phyloP scores from a whole-genome alignment of 352 stramenopile species.

The Aphanomyces stellatus region DNA sequence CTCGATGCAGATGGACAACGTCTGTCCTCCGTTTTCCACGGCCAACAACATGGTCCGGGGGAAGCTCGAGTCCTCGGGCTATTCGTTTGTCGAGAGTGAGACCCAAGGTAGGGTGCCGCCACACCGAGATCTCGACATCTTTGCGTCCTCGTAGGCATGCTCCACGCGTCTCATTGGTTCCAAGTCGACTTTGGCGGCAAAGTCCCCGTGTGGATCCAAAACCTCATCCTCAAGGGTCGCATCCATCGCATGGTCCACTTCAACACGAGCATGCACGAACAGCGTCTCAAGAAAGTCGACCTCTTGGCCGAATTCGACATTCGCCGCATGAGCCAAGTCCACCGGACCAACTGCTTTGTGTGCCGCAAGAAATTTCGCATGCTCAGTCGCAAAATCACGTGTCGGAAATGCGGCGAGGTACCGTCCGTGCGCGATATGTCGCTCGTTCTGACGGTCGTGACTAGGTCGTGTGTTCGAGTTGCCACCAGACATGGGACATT shows the following conservation, averaged over 20 bases:
- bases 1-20: conserved; percentile 11
- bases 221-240: conserved; percentile 18
- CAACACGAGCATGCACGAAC: conserved; percentile 15
- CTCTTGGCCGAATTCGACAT: conserved; percentile 18
- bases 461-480: conserved; percentile 8
- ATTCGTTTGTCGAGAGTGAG: conserved; percentile 17
- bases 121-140: background rate
- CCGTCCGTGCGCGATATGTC: background rate
- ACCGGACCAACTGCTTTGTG: conserved; percentile 24
- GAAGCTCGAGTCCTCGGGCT: background rate
- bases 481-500: conserved; percentile 20
- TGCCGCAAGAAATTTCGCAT: conserved; percentile 28
- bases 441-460: background rate
- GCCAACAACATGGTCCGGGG: conserved; percentile 1
- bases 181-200: conserved; percentile 19
- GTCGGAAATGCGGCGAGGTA: conserved; percentile 19
- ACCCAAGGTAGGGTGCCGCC: background rate
- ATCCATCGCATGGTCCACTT: conserved; percentile 19
- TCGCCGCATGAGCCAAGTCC: background rate
- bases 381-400: conserved; percentile 20
- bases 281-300: conserved; percentile 16
- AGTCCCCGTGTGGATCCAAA: conserved; percentile 18
- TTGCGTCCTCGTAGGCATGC: conserved; percentile 7
- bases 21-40: background rate
- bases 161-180: conserved; percentile 17